phyloP scores from a whole-genome alignment of 176 grass and related monocot species.

The Hordeum vulgare region MorexV3_pseudomolecules_assembly NC_058520.1:532967314-532967813 shows the following conservation, averaged over 20 bases:
- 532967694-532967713: not conserved
- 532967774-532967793: slow-evolving; percentile 26
- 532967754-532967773: slow-evolving; percentile 51
- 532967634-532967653: slow-evolving; percentile 25
- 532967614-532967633: not conserved
- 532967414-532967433: too few relatives aligned
- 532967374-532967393: too few relatives aligned
- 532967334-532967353: too few relatives aligned
- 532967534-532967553: not conserved
- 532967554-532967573: not conserved
- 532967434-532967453: too few relatives aligned
- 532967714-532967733: slow-evolving; percentile 41
- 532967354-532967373: too few relatives aligned
- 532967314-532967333: too few relatives aligned
- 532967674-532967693: not conserved
- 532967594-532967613: not conserved
- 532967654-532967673: slow-evolving; percentile 28
- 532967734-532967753: not conserved
- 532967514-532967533: too few relatives aligned
- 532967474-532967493: too few relatives aligned
- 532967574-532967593: not conserved
- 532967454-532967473: too few relatives aligned
- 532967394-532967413: too few relatives aligned
- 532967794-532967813: slow-evolving; percentile 64
- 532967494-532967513: too few relatives aligned